phyloP scores from a whole-genome alignment of 805 yeast genomes.

The Helenozyma baotianmanensis region DNA sequence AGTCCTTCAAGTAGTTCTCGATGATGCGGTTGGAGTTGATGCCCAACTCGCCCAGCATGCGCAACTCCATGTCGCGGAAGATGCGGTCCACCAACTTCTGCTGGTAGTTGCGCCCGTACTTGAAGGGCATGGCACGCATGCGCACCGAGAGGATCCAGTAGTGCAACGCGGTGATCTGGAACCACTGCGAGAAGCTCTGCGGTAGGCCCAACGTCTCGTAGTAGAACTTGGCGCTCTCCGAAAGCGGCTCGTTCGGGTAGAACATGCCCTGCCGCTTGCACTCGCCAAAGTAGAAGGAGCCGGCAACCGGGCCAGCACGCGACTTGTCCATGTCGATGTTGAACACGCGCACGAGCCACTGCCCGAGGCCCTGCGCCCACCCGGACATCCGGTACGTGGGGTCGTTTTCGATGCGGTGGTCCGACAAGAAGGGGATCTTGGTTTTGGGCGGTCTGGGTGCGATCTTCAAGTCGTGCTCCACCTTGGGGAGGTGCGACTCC shows the following conservation, averaged over 20 bases:
- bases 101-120: slow-evolving; percentile 84
- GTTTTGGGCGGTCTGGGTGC: slow-evolving; percentile 32
- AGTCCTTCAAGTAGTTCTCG: slow-evolving; percentile 83
- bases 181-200: slow-evolving; percentile 91
- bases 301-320: slow-evolving; percentile 93
- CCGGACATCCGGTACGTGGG: slow-evolving; percentile 33
- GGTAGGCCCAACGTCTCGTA: slow-evolving; percentile 82
- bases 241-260: slow-evolving; percentile 66
- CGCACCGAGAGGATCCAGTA: slow-evolving; percentile 91
- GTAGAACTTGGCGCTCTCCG: slow-evolving; percentile 75
- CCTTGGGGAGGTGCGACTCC: slow-evolving; percentile 37
- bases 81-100: slow-evolving; percentile 86
- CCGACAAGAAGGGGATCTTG: slow-evolving; percentile 38
- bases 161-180: slow-evolving; percentile 85
- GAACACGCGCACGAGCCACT: slow-evolving; percentile 55
- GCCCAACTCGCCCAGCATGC: slow-evolving; percentile 81
- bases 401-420: slow-evolving; percentile 33
- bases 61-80: slow-evolving; percentile 83
- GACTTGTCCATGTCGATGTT: slow-evolving; percentile 86
- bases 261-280: slow-evolving; percentile 83
- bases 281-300: slow-evolving; percentile 78
- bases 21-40: slow-evolving; percentile 77
- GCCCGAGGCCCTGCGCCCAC: slow-evolving; percentile 51
- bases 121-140: slow-evolving; percentile 94
- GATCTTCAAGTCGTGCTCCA: slow-evolving; percentile 27